Base-by-base conservation (phyloP, 2,329 filamentous ascomycete genomes). In the Beauveria australis region DNA sequence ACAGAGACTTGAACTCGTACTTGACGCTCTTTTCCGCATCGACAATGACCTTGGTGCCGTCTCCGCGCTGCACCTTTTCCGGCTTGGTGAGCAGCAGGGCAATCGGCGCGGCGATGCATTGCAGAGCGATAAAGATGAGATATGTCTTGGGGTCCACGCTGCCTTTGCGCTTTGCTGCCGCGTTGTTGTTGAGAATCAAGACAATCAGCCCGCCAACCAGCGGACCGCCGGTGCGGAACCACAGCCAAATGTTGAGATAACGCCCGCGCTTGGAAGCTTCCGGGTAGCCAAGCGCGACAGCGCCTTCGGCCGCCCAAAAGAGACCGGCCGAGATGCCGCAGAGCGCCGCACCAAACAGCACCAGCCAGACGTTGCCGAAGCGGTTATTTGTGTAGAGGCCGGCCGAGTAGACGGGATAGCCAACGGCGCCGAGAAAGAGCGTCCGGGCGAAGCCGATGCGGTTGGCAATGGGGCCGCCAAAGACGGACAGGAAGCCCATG, bases 271-370 rank as follows among this genome's bases (percentile, higher is more conserved):
- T 80, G 2, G 67, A 64, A 1, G 75, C 72, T 62, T 80, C 79
- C 0, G 79, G 77, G 52, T 81, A 81, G 0, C 77, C 78, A 12
- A 80, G 68, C 0, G 78, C 78, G 5, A 81, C 73, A 0, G 79
- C 78, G 14, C 78, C 79, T 66, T 81, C 79, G 9, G 74, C 73
- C 0, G 77, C 76, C 79, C 79, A 81, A 69, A 81, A 81, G 1
- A 81, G 68, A 1, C 78, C 78, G 0, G 79, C 79, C 1, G 74
- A 77, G 26, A 80, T 66, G 33, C 79, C 79, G 66, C 78, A 81
- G 3, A 74, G 70, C 1, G 75, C 78, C 3, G 78, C 75, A 19
- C 79, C 79, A 5, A 81, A 67, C 0, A 80, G 71, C 1, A 81
- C 78, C 33, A 81, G 75, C 79, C 79, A 82, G 16, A 73, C 76